phyloP scores from a whole-genome alignment of 2,329 filamentous ascomycete genomes.

The Sarocladium kiliense region DNA sequence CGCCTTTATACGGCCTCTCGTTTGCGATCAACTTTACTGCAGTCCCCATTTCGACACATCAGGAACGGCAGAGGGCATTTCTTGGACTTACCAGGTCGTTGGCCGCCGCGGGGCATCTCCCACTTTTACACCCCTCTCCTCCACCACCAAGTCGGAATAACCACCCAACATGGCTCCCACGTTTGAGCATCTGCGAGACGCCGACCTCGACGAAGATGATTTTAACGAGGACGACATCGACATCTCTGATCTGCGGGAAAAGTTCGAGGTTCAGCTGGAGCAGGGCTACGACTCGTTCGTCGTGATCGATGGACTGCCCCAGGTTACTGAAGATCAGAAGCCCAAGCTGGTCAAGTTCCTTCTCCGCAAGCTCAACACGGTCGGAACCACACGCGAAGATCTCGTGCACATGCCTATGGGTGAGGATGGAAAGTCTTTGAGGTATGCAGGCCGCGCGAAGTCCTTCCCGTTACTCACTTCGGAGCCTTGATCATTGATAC shows the following conservation, averaged over 20 bases:
- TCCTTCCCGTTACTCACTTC: not conserved
- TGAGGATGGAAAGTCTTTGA: slow-evolving; percentile 78
- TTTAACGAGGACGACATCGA: slow-evolving; percentile 92
- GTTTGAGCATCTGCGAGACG: slow-evolving; percentile 88
- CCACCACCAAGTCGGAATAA: slow-evolving; percentile 22
- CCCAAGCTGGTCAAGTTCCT: slow-evolving; percentile 95
- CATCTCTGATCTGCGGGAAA: slow-evolving; percentile 87
- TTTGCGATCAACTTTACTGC: not conserved
- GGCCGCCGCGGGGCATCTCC: slow-evolving; percentile 26
- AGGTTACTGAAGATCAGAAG: slow-evolving; percentile 85
- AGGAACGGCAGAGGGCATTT: not conserved
- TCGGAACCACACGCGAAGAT: slow-evolving; percentile 81
- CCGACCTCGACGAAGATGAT: slow-evolving; percentile 79
- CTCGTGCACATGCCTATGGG: slow-evolving; percentile 90
- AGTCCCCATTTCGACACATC: not conserved
- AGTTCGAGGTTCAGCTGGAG: slow-evolving; percentile 93
- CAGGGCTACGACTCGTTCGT: slow-evolving; percentile 96
- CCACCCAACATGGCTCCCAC: slow-evolving; percentile 73
- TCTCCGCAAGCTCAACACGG: slow-evolving; percentile 83
- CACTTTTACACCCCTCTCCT: slow-evolving; percentile 22
- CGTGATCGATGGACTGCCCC: slow-evolving; percentile 88
- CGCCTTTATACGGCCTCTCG: not conserved
- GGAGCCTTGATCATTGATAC: slow-evolving; percentile 11
- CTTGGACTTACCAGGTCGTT: not conserved
- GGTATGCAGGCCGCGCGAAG: slow-evolving; percentile 47